Percentiles rank a stretch among this genome's conserved stretches.
phyloP scores from a whole-genome alignment of 805 yeast species.

The Candida suzukii region DNA sequence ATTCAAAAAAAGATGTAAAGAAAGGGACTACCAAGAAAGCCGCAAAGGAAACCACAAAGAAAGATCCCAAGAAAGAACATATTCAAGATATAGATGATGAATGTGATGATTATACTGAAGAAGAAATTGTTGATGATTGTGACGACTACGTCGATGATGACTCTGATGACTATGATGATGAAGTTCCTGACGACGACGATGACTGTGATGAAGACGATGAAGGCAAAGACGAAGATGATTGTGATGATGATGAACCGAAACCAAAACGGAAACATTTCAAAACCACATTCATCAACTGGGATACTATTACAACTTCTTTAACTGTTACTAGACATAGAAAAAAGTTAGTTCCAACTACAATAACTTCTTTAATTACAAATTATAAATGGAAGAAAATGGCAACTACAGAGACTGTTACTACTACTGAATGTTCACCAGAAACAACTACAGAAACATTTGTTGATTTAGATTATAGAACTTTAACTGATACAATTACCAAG shows the following conservation, averaged over 20 bases:
- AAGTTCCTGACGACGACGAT: background rate
- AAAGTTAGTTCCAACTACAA: background rate
- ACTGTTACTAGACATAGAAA: constrained; percentile 9
- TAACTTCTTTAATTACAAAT: background rate
- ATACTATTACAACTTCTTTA: background rate
- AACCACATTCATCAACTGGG: background rate
- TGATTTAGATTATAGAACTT: background rate
- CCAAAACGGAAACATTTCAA: too few species aligned
- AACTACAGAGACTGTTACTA: constrained; percentile 10
- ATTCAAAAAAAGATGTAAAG: too few species aligned
- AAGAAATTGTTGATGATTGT: too few species aligned
- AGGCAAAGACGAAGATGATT: background rate
- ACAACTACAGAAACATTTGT: constrained; percentile 7
- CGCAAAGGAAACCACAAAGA: too few species aligned
- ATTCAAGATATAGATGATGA: too few species aligned
- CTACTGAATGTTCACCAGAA: constrained; percentile 5
- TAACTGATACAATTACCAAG: background rate
- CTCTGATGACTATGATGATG: background rate
- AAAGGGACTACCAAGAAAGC: too few species aligned
- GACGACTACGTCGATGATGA: too few species aligned
- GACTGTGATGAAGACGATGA: background rate
- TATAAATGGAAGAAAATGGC: background rate
- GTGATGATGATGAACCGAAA: background rate
- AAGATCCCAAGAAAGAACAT: too few species aligned
- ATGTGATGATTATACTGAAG: too few species aligned